A percentile compares a stretch with the other conserved stretches of the same genome.
Evolutionary conservation across 371 early-diverging fungal genomes (phyloP).

Genomic region (Mortierella sp.): DNA sequence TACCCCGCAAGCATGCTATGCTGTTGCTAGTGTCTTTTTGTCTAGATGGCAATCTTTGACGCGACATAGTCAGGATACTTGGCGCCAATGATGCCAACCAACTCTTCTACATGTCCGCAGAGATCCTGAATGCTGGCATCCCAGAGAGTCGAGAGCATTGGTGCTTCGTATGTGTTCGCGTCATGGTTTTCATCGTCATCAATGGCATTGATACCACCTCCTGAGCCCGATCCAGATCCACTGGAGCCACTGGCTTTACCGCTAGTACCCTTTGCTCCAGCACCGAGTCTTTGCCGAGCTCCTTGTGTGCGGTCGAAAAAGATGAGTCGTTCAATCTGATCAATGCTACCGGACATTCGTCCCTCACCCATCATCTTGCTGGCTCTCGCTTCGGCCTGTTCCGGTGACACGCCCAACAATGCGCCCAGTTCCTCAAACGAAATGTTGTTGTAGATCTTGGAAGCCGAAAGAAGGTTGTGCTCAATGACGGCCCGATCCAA

Average conservation of each 20-base stretch:
- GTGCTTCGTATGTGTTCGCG: conserved; percentile 39
- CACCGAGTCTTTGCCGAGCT: conserved; percentile 34
- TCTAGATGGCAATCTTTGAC: conserved; percentile 29
- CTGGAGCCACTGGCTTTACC: conserved; percentile 27
- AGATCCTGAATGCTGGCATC: conserved; percentile 69
- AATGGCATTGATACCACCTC: conserved; percentile 25
- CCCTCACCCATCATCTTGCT: conserved; percentile 92
- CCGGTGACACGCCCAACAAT: conserved; percentile 77
- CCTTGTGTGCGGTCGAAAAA: conserved; percentile 77
- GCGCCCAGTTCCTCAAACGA: conserved; percentile 84
- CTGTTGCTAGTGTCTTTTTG: not conserved
- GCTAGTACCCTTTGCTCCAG: conserved; percentile 37
- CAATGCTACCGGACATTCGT: conserved; percentile 87
- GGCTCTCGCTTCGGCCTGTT: conserved; percentile 88
- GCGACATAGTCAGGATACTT: conserved; percentile 64
- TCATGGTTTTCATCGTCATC: conserved; percentile 46
- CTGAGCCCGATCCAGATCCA: conserved; percentile 20
- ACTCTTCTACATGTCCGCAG: conserved; percentile 69
- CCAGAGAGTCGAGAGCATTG: conserved; percentile 58
- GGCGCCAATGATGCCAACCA: conserved; percentile 62
- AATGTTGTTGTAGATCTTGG: conserved; percentile 91
- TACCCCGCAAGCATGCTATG: no score
- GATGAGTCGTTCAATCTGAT: conserved; percentile 87
- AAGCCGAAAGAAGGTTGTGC: conserved; percentile 90
- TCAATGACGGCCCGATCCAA: conserved; percentile 94